Evolutionary conservation across 1,284 basidiomycete species (phyloP).

Genomic region (Cryptococcus wingfieldii): DNA sequence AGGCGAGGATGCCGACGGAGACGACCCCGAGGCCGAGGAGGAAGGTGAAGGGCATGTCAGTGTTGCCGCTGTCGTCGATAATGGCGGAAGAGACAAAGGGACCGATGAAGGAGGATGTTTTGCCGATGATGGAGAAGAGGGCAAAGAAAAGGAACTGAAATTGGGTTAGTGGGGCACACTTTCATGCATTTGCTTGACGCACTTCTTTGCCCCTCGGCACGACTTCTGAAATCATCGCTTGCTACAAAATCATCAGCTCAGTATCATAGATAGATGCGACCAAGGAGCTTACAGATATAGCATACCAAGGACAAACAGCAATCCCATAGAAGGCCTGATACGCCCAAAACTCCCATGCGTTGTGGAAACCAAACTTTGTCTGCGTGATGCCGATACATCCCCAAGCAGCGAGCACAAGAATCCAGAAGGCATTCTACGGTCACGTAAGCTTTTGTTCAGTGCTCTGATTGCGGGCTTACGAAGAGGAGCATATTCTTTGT

Average conservation of each 20-base stretch:
- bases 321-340: conserved; percentile 76
- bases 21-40: conserved; percentile 65
- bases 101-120: conserved; percentile 72
- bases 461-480: conserved; percentile 40
- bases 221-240: conserved; percentile 81
- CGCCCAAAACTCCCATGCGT: conserved; percentile 77
- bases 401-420: conserved; percentile 54
- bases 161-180: conserved; percentile 49
- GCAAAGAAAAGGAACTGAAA: conserved; percentile 53
- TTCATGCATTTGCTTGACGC: conserved; percentile 11
- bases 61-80: conserved; percentile 57
- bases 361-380: conserved; percentile 69
- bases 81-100: conserved; percentile 62
- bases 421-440: conserved; percentile 47
- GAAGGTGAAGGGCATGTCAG: conserved; percentile 79
- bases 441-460: conserved; percentile 3
- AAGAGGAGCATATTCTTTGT: conserved; percentile 60
- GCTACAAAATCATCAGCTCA: conserved; percentile 48
- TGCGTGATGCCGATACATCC: conserved; percentile 84
- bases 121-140: conserved; percentile 41
- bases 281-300: conserved; percentile 52
- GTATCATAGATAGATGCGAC: background rate
- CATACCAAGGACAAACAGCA: conserved; percentile 83
- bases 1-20: conserved; percentile 68
- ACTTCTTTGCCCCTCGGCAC: conserved; percentile 56